Conservation (phyloP, 495 filamentous ascomycete species). For the Hyaloscypha variabilis region DNA sequence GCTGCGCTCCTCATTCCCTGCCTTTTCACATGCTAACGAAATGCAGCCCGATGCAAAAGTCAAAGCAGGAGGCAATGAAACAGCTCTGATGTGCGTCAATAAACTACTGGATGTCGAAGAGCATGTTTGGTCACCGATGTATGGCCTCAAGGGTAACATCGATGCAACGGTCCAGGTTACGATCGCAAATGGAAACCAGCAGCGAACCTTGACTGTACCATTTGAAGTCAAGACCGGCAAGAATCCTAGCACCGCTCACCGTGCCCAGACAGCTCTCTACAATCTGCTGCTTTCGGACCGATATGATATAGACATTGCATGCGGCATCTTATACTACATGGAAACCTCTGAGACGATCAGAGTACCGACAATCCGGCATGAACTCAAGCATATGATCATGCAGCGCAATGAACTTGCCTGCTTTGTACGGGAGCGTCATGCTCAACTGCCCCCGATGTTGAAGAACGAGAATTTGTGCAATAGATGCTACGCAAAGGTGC, state of each 20-base stretch:
- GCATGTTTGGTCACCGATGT: constrained; percentile 96
- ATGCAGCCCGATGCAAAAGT: constrained; percentile 69
- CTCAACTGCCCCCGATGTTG: constrained; percentile 81
- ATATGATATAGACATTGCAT: constrained; percentile 88
- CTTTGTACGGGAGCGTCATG: constrained; percentile 76
- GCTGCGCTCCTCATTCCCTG: constrained; percentile 20
- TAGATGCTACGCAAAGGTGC: constrained; percentile 82
- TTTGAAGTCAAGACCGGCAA: constrained; percentile 95
- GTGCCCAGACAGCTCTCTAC: constrained; percentile 93
- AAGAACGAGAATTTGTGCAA: constrained; percentile 74
- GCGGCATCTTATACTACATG: constrained; percentile 92
- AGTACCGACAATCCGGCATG: constrained; percentile 80
- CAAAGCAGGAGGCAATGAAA: constrained; percentile 73
- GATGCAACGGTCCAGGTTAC: constrained; percentile 96
- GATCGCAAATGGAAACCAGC: constrained; percentile 63
- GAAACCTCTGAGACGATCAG: constrained; percentile 83
- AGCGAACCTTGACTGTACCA: constrained; percentile 79
- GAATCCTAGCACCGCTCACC: constrained; percentile 74
- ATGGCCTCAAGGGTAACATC: constrained; percentile 95
- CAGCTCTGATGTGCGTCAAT: constrained; percentile 78
- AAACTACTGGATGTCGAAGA: constrained; percentile 97
- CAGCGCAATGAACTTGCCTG: constrained; percentile 88
- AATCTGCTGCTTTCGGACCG: constrained; percentile 91
- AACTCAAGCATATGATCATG: constrained; percentile 94
- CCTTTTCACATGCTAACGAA: constrained; percentile 25